Conservation (phyloP, 1,284 basidiomycete species). For the Ustilago esculenta region DNA sequence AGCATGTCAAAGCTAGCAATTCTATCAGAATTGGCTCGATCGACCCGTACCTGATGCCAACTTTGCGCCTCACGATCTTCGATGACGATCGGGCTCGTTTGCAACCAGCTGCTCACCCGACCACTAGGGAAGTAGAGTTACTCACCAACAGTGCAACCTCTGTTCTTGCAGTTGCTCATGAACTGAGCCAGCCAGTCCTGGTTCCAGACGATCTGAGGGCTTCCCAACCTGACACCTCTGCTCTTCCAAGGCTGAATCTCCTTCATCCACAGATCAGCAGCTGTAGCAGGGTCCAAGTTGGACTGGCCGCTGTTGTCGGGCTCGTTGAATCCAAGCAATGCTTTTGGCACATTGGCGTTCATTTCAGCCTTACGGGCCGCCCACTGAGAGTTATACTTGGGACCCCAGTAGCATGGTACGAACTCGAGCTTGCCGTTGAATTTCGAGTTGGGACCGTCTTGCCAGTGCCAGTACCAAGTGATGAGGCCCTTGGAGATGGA, state of each 20-base stretch:
- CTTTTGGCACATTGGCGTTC: constrained; percentile 32
- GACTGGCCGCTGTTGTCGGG: constrained; percentile 60
- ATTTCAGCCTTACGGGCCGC: constrained; percentile 53
- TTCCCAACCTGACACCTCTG: constrained; percentile 53
- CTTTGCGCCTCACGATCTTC: constrained; percentile 19
- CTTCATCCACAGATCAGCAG: constrained; percentile 50
- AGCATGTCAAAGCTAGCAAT: too few relatives aligned
- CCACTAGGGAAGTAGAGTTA: too few relatives aligned
- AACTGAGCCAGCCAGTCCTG: constrained; percentile 55
- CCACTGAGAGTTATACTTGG: constrained; percentile 52
- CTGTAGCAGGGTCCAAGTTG: constrained; percentile 43
- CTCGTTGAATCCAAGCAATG: constrained; percentile 61
- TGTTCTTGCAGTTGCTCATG: constrained; percentile 47
- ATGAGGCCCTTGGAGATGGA: constrained; percentile 52
- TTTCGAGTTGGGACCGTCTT: constrained; percentile 42
- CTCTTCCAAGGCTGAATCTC: constrained; percentile 59
- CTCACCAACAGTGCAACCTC: constrained; percentile 54
- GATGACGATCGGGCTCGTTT: too few relatives aligned
- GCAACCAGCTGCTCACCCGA: too few relatives aligned
- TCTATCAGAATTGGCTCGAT: too few relatives aligned
- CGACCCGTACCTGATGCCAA: too few relatives aligned
- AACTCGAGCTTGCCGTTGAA: constrained; percentile 53
- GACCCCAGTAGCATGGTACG: constrained; percentile 64
- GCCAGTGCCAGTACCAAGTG: constrained; percentile 65
- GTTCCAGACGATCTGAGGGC: constrained; percentile 62